Base-by-base conservation (phyloP, 495 filamentous ascomycete genomes). In the Astrothelium macrocarpum region DNA sequence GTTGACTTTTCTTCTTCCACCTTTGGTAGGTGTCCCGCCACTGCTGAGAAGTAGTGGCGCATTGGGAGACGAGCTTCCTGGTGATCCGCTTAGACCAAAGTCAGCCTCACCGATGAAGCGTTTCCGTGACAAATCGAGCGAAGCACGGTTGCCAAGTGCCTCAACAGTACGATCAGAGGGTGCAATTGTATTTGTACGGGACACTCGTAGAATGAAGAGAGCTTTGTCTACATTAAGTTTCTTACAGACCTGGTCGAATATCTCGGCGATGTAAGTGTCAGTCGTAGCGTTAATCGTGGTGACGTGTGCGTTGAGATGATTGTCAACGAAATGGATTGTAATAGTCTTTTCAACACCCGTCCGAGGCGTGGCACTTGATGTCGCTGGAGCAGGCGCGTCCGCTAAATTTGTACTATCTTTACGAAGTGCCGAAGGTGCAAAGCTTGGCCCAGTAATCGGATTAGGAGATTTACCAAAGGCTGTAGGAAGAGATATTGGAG, bases 181-280 rank as follows among this genome's bases (percentile, higher is more conserved):
- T 12, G 91, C 88, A 32, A 96, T 85, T 3, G 90, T 93, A 32
- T 89, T 89, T 1, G 90, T 90, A 1, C 89, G 85, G 43, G 85
- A 85, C 25, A 98, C 85, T 74, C 94, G 94, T 32, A 98, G 84
- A 18, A 96, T 83, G 71, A 93, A 91, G 62, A 89, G 88, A 0
- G 82, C 89, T 77, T 94, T 95, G 72, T 97, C 94, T 9, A 97
- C 78, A 20, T 91, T 86, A 72, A 95, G 87, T 70, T 90, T 88
- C 62, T 90, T 87, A 72, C 94, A 97, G 1, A 92, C 87, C n/a
- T 84, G 82, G 67, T 97, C 92, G 46, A 96, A 82, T 31, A 97
- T 85, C 73, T 98, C 94, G 16, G 90, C 91, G 31, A 98, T 85
- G 71, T 95, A 97, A 42, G 90, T 97, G 70, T 97, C 94, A 1